Conservation (phyloP, 805 yeast species). For the Saturnispora hagleri region DNA sequence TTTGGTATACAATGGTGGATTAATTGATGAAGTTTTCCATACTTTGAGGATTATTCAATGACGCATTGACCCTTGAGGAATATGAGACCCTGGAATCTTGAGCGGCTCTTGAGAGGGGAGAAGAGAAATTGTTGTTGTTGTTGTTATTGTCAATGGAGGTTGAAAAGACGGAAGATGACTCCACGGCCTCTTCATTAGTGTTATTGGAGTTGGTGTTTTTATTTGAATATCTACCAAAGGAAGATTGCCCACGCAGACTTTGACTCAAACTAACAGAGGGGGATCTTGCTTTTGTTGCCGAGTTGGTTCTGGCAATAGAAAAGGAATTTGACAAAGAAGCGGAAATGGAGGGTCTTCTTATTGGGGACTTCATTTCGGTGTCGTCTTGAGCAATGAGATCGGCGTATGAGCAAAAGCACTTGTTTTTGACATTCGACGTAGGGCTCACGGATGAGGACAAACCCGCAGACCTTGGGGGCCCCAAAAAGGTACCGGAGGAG, state of each 20-base stretch:
- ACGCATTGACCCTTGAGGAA: slow-evolving; percentile 12
- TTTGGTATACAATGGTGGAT: not conserved
- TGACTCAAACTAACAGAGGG: slow-evolving; percentile 4
- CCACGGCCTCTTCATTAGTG: slow-evolving; percentile 8
- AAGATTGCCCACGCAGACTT: not conserved
- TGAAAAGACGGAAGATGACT: slow-evolving; percentile 10
- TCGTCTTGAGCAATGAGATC: slow-evolving; percentile 69
- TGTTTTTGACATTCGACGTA: slow-evolving; percentile 15
- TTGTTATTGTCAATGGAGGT: slow-evolving; percentile 8
- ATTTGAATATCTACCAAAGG: slow-evolving; percentile 6
- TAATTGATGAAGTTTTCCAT: not conserved
- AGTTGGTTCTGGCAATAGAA: slow-evolving; percentile 23
- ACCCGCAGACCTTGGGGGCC: slow-evolving; percentile 2
- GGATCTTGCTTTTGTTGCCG: slow-evolving; percentile 17
- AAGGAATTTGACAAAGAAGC: slow-evolving; percentile 31
- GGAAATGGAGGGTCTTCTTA: slow-evolving; percentile 52
- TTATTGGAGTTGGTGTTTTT: not conserved
- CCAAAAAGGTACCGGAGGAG: slow-evolving; percentile 1
- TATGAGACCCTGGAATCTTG: slow-evolving; percentile 21
- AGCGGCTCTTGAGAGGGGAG: slow-evolving; percentile 11
- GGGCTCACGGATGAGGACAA: slow-evolving; percentile 28
- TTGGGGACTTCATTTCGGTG: slow-evolving; percentile 27
- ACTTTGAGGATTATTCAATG: not conserved
- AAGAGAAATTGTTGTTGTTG: slow-evolving; percentile 6
- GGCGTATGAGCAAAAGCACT: slow-evolving; percentile 64